Conservation (phyloP, 495 filamentous ascomycete species). For the Penicillium riverlandense region DNA sequence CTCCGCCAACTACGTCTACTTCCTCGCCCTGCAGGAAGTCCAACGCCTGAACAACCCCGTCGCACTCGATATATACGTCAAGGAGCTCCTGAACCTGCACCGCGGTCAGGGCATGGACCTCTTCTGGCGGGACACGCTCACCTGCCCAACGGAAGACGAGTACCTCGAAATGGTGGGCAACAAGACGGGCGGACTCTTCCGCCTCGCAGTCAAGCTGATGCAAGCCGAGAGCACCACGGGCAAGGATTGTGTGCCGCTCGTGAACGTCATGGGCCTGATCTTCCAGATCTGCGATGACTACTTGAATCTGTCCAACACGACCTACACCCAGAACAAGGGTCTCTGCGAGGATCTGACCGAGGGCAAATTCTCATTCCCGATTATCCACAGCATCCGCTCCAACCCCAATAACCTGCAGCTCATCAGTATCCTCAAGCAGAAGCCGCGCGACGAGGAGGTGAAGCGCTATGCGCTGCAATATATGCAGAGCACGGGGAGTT, state of each 20-base stretch:
- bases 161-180: constrained; percentile 99
- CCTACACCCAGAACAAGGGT: constrained; percentile 85
- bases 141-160: constrained; percentile 89
- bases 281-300: constrained; percentile 98
- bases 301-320: constrained; percentile 65
- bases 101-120: constrained; percentile 96
- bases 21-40: constrained; percentile 76
- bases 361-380: constrained; percentile 95
- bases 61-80: constrained; percentile 71
- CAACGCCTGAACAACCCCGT: constrained; percentile 64
- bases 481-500: constrained; percentile 84
- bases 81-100: constrained; percentile 90
- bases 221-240: constrained; percentile 69
- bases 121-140: constrained; percentile 92
- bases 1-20: constrained; percentile 95
- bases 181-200: constrained; percentile 94
- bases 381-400: constrained; percentile 88
- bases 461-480: constrained; percentile 89
- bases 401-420: constrained; percentile 75
- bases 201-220: constrained; percentile 92
- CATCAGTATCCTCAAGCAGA: constrained; percentile 87
- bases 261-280: constrained; percentile 84
- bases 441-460: constrained; percentile 76
- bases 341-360: constrained; percentile 95
- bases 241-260: constrained; percentile 71